Evolutionary conservation across 1,139 yeast species (phyloP).

Genomic region (Schizosaccharomyces versatilis): DNA sequence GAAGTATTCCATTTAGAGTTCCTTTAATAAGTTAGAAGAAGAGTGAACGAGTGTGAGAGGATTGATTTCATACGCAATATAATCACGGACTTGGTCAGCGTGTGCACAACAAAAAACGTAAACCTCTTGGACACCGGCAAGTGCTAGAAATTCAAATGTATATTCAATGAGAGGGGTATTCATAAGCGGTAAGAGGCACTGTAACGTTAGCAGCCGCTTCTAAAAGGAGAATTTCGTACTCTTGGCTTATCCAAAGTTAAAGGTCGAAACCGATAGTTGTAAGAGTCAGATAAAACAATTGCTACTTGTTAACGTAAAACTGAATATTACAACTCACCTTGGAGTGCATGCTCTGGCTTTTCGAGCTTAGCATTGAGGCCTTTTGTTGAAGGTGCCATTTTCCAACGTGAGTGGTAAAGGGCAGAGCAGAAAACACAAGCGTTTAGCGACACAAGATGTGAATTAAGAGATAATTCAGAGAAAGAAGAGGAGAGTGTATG

Average conservation of each 20-base stretch:
- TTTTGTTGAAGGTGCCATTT: conserved; percentile 1
- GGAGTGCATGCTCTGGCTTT: not conserved
- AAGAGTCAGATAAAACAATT: conserved; percentile 79
- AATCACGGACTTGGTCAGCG: conserved; percentile 66
- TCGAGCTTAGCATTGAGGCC: conserved; percentile 1
- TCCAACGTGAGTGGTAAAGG: not conserved
- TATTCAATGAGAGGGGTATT: conserved; percentile 86
- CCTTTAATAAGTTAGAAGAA: conserved; percentile 7
- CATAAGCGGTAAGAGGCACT: conserved; percentile 70
- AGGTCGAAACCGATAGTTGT: conserved; percentile 81
- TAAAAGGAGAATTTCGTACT: conserved; percentile 12
- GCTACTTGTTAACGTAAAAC: conserved; percentile 25
- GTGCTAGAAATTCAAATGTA: conserved; percentile 80
- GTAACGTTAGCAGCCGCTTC: not conserved
- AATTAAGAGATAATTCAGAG: too few species aligned
- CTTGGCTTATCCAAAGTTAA: conserved; percentile 65
- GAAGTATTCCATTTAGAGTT: conserved; percentile 57
- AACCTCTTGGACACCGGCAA: conserved; percentile 76
- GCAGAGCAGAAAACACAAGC: not conserved
- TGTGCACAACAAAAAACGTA: conserved; percentile 75
- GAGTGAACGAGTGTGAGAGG: not conserved
- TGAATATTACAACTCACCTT: not conserved
- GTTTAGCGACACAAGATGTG: too few species aligned
- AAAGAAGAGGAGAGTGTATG: too few species aligned
- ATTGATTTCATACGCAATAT: conserved; percentile 28